Conservation (phyloP, 148 eudicot genomes). For the Cornus suecica region DNA sequence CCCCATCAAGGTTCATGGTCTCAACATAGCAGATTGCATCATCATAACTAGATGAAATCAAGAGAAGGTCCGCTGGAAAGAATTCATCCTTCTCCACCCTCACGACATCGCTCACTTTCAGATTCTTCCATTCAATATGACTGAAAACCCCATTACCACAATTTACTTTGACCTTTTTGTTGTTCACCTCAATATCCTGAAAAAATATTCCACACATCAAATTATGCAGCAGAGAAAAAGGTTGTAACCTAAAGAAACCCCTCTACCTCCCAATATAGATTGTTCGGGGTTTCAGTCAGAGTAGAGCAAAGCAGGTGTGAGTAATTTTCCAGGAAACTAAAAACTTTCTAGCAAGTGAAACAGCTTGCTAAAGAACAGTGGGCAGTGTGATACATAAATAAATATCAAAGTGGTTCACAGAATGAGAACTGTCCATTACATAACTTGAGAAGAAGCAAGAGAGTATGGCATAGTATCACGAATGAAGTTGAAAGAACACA, state of each 20-base stretch:
- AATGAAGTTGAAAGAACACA: too few relatives aligned
- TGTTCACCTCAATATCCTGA: conserved; percentile 86
- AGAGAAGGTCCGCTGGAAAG: conserved; percentile 88
- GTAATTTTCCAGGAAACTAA: too few relatives aligned
- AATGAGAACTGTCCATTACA: not conserved
- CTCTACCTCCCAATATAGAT: too few relatives aligned
- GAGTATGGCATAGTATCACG: not conserved
- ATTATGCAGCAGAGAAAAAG: not conserved
- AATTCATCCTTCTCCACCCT: conserved; percentile 87
- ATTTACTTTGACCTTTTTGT: conserved; percentile 70
- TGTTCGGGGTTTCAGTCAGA: too few relatives aligned
- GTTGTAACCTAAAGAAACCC: not conserved
- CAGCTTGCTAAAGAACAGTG: not conserved
- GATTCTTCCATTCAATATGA: conserved; percentile 59
- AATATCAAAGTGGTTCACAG: not conserved
- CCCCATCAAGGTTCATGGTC: conserved; percentile 99
- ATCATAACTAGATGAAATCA: conserved; percentile 88
- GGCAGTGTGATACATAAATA: not conserved
- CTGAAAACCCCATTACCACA: conserved; percentile 58
- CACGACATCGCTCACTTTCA: conserved; percentile 83
- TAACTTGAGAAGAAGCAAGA: not conserved
- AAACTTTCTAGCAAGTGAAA: not conserved
- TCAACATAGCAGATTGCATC: conserved; percentile 91
- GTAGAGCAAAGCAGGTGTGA: too few relatives aligned
- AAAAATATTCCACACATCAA: conserved; percentile 17